Evolutionary conservation across 805 yeast genomes (phyloP), one percentile per base, ranked within the genome.

Genomic region (Yamadazyma ubonensis): DNA sequence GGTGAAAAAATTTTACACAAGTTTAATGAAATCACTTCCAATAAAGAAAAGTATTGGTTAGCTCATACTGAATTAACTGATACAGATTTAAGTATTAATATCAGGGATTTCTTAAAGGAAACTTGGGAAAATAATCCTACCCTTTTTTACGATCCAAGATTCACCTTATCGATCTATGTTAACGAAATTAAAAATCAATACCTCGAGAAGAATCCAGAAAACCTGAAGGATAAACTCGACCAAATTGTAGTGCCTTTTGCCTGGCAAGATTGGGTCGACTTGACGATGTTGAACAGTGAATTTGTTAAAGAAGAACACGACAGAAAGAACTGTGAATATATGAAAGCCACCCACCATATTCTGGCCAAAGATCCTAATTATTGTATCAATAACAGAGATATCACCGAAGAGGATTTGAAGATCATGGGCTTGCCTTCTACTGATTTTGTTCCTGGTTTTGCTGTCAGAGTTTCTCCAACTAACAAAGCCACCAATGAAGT

Each of bases 211-310:
- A 39, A 39, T 17, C 43, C 43, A 10, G 25, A 33, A 7, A 39
- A 39, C 29, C 33, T 31, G 18, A 45, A 45, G 21, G 35, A 31
- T 6, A 39, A 26, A 17, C 27, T 57, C 41, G 43, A 46, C 26
- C 35, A 44, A 21, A 36, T 49, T n/a, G 44, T 46, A 6, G 46
- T 63, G 7, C 59, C 66, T 31, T 76, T 76, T 46, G 66, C 71
- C 37, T 76, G 81, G 81, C 61, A 66, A 11, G 81, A 76, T 46
- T 76, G 81, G 81, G 70, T 70, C 3, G 79, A 76, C 50, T 50
- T 76, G 36, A 59, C 75, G 3, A 46, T 51, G 23, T 51, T 76
- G 29, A 70, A 75, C 43, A 45, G 50, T 9, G 56, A 59, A 20
- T 41, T 56, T 30, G 17, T 27, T 16, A 50, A 49, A 36, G 57